Evolutionary conservation across 2,329 filamentous ascomycete species (phyloP).

Genomic region (Aureobasidium sp.): DNA sequence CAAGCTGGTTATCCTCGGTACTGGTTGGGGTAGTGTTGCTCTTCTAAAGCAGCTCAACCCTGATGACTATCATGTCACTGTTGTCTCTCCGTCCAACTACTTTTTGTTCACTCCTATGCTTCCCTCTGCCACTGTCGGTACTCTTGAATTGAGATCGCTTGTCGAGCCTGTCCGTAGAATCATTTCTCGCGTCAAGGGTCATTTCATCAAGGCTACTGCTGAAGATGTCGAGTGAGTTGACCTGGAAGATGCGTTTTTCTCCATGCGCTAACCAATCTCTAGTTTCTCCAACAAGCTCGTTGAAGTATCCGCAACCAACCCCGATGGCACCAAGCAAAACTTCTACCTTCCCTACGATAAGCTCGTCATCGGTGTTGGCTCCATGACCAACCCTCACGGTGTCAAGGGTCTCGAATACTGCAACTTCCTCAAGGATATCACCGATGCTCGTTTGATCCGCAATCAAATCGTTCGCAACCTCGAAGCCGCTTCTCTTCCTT

Average conservation of each 20-base stretch:
- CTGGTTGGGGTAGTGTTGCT: slow-evolving; percentile 91
- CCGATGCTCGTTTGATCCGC: slow-evolving; percentile 81
- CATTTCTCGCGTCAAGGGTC: slow-evolving; percentile 66
- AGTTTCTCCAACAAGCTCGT: slow-evolving; percentile 78
- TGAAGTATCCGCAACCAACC: slow-evolving; percentile 68
- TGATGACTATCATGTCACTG: slow-evolving; percentile 90
- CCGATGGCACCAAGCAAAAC: slow-evolving; percentile 60
- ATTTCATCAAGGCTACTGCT: slow-evolving; percentile 81
- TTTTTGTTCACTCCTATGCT: slow-evolving; percentile 98
- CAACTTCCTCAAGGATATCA: slow-evolving; percentile 90
- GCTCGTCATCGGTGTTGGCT: slow-evolving; percentile 84
- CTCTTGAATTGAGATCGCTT: slow-evolving; percentile 79
- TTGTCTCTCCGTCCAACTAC: slow-evolving; percentile 91
- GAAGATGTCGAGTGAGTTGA: slow-evolving; percentile 61
- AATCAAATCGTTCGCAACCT: slow-evolving; percentile 85
- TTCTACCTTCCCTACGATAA: slow-evolving; percentile 99
- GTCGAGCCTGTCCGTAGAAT: slow-evolving; percentile 90
- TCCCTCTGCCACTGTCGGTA: slow-evolving; percentile 92
- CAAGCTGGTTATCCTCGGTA: slow-evolving; percentile 82
- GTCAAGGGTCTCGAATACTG: slow-evolving; percentile 92
- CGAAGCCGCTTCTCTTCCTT: slow-evolving; percentile 85
- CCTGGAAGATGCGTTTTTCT: too few species aligned
- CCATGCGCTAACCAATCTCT: neutral
- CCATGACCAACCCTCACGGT: slow-evolving; percentile 87
- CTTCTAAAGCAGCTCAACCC: slow-evolving; percentile 83